Base-by-base conservation (phyloP, 257 asterid species). In the Galeopsis tetrahit region DNA sequence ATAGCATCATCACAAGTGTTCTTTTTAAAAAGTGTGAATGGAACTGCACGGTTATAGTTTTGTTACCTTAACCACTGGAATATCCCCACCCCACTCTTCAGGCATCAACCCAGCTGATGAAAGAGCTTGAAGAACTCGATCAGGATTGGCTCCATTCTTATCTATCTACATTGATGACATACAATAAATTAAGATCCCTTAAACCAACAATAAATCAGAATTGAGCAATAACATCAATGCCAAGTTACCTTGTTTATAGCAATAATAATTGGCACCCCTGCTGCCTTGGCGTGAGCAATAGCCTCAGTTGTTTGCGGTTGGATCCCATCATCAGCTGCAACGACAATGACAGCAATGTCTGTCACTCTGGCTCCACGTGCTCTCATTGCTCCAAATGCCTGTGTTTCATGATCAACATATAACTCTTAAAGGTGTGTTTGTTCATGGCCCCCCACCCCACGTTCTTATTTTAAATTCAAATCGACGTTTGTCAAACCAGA, bases 321-420 rank as follows among this genome's bases (percentile, higher is more conserved):
- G 71, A 92, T 82, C 58, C 98, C 99, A 49, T 95, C 99, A 87
- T 92, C 99, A 72, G 97, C 99, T 66, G 98, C 99, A 71, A 95
- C 97, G 66, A 95, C 98, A 59, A 95, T 89, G 77, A 95, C 83
- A 70, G 89, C 98, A 83, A 95, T 95, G 73, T 95, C 99, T 3
- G 98, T 95, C 63, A 95, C 99, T 80, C 97, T 87, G 31, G 99
- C 94, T 72, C 99, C 98, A 68, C 98, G 98, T 55, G 99, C 99
- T 83, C 99, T 83, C 98, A 95, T 95, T 59, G 98, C 98, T 77
- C 97, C 97, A 82, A 95, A 95, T 71, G 99, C 99, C 98, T 95
- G 59, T 1, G 56, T 61, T 68, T 43, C 77, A 56, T 40, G 61
- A 76, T 63, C 15, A 66, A 63, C 57, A 58, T 62, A 66, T 11